These are phyloP conservation scores for Microcyclospora pomicola DNA, from an alignment of 2,329 filamentous ascomycete species.

Conservation along the genomic window DNA sequence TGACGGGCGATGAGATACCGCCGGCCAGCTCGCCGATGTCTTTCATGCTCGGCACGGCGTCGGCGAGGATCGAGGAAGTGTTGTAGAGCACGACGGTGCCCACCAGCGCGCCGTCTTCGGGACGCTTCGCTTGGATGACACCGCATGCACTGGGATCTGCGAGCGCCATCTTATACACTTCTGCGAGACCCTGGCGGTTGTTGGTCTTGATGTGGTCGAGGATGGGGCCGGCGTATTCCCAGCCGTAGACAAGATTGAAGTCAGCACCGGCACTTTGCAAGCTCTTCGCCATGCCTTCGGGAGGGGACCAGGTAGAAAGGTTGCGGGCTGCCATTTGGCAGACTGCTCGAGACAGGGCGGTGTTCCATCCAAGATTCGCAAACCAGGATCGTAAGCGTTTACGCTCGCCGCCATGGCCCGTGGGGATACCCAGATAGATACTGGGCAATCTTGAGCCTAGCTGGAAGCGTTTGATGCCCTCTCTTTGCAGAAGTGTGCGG, in stretches of 20 bases:
- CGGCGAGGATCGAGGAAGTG: conserved; percentile 51
- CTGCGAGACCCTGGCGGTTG: conserved; percentile 62
- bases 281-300: conserved; percentile 61
- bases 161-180: conserved; percentile 66
- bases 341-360: conserved; percentile 45
- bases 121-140: conserved; percentile 67
- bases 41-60: conserved; percentile 55
- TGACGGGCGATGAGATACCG: conserved; percentile 68
- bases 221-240: conserved; percentile 60
- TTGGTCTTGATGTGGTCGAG: conserved; percentile 61
- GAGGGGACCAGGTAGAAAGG: conserved; percentile 58
- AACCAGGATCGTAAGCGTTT: conserved; percentile 66
- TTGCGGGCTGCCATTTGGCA: conserved; percentile 63
- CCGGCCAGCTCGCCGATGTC: conserved; percentile 48
- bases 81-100: conserved; percentile 72
- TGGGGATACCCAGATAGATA: conserved; percentile 76
- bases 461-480: conserved; percentile 64
- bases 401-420: conserved; percentile 45
- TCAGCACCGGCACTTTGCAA: conserved; percentile 59
- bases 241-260: conserved; percentile 72
- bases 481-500: conserved; percentile 55
- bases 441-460: conserved; percentile 68
- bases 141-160: conserved; percentile 59
- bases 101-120: conserved; percentile 52
- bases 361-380: conserved; percentile 79